These are phyloP conservation scores for Diplodia sapinea DNA, from an alignment of 2,329 filamentous ascomycete species.

Conservation along the genomic window DNA sequence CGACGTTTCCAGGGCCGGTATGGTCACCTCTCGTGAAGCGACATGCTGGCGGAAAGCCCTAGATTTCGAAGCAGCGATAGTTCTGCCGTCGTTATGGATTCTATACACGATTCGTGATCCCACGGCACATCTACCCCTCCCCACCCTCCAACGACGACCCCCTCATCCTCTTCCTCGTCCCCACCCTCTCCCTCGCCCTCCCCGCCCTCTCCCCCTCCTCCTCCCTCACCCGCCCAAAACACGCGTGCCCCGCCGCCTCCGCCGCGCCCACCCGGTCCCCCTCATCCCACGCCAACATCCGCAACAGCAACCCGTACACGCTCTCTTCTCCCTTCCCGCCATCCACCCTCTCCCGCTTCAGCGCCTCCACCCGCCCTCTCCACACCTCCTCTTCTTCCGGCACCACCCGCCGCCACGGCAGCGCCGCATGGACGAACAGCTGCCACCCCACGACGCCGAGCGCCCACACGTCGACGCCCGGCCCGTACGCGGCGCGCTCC, in stretches of 20 bases:
- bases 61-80: too few species aligned
- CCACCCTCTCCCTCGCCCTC: background rate
- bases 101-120: too few species aligned
- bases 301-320: background rate
- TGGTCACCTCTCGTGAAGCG: too few species aligned
- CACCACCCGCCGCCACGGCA: conserved; percentile 10
- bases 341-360: background rate
- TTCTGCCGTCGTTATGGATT: too few species aligned
- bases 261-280: background rate
- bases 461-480: conserved; percentile 11
- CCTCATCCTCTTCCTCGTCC: background rate
- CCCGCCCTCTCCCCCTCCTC: background rate
- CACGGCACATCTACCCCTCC: background rate
- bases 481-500: conserved; percentile 9
- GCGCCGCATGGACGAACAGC: background rate
- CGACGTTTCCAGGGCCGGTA: too few species aligned
- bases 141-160: background rate
- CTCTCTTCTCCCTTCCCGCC: background rate
- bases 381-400: conserved; percentile 11
- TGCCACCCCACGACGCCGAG: conserved; percentile 16
- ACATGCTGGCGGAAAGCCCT: too few species aligned
- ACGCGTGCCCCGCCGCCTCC: background rate
- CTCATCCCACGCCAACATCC: conserved; percentile 19
- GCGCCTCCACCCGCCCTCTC: background rate
- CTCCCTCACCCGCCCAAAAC: conserved; percentile 1